These are phyloP conservation scores for Ricinus communis DNA, from an alignment of 345 rosid genomes.

Conservation along the genomic window DNA sequence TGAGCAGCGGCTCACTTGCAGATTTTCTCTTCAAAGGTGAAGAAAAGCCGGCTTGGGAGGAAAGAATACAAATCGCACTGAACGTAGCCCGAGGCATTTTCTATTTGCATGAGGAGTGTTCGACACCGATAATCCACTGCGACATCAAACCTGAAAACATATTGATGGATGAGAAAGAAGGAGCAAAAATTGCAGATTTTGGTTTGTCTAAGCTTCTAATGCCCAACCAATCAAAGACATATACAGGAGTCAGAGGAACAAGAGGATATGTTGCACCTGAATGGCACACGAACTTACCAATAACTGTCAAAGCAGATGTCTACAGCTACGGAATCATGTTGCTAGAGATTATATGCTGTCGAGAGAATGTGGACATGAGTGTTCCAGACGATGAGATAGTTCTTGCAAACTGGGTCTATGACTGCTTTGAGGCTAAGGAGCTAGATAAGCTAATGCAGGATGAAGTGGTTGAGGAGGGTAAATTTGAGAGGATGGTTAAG, in stretches of 20 bases:
- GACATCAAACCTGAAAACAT: slow-evolving; percentile 21
- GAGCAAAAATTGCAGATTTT: slow-evolving; percentile 25
- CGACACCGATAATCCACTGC: slow-evolving; percentile 29
- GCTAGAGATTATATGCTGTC: slow-evolving; percentile 32
- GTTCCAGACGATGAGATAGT: slow-evolving; percentile 18
- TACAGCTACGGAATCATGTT: slow-evolving; percentile 35
- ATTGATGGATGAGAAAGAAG: slow-evolving; percentile 25
- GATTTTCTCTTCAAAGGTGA: slow-evolving; percentile 1
- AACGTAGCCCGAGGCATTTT: slow-evolving; percentile 23
- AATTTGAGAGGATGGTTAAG: slow-evolving; percentile 14
- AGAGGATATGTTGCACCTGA: slow-evolving; percentile 32
- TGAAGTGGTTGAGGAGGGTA: background rate
- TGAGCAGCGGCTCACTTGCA: slow-evolving; percentile 23
- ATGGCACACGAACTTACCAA: slow-evolving; percentile 12
- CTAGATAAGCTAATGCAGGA: slow-evolving; percentile 18
- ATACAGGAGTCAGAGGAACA: slow-evolving; percentile 3
- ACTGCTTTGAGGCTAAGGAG: slow-evolving; percentile 17
- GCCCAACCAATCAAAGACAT: slow-evolving; percentile 24
- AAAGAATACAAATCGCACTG: slow-evolving; percentile 17
- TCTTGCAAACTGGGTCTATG: slow-evolving; percentile 26
- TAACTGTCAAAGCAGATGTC: slow-evolving; percentile 21
- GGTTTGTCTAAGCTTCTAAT: slow-evolving; percentile 25
- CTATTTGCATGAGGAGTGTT: slow-evolving; percentile 28
- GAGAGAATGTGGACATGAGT: slow-evolving; percentile 10
- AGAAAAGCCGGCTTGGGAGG: slow-evolving; percentile 12